phyloP scores from a whole-genome alignment of 2,329 filamentous ascomycete genomes.

The Beauveria caledonica region DNA sequence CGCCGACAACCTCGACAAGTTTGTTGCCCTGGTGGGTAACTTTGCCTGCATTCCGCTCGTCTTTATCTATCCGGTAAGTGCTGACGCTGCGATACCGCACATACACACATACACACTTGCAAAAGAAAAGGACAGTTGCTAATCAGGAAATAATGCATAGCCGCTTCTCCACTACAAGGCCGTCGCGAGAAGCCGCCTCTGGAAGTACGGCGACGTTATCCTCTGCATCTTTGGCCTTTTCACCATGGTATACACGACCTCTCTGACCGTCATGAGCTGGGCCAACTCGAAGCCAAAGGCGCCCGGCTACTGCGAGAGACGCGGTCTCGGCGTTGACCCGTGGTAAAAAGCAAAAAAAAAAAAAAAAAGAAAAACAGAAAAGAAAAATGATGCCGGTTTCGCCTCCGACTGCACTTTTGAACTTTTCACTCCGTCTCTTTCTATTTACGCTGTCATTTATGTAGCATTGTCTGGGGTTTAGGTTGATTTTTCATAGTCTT shows the following conservation, averaged over 20 bases:
- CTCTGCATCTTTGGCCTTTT: slow-evolving; percentile 76
- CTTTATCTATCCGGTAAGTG: slow-evolving; percentile 89
- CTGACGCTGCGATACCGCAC: background rate
- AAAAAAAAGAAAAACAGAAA: too few species aligned
- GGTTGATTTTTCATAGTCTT: background rate
- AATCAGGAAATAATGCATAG: slow-evolving; percentile 38
- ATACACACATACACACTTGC: too few species aligned
- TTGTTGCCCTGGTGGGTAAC: slow-evolving; percentile 90
- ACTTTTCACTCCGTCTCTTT: background rate
- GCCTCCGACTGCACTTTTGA: background rate
- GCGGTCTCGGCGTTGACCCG: slow-evolving; percentile 12
- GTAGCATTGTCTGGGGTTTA: slow-evolving; percentile 9
- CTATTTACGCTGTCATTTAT: slow-evolving; percentile 1
- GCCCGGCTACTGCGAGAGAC: slow-evolving; percentile 48
- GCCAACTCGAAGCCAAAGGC: slow-evolving; percentile 44
- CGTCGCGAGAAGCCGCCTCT: slow-evolving; percentile 60
- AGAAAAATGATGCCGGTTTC: too few species aligned
- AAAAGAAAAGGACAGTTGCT: slow-evolving; percentile 17
- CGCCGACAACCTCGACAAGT: slow-evolving; percentile 91
- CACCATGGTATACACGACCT: slow-evolving; percentile 88
- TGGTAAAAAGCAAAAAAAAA: background rate
- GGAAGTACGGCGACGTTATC: slow-evolving; percentile 62
- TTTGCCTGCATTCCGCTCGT: slow-evolving; percentile 97
- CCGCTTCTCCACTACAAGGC: slow-evolving; percentile 83
- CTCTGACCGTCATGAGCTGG: slow-evolving; percentile 83